A percentile compares a stretch with the other conserved stretches of the same genome.
Evolutionary conservation across 768 basidiomycete genomes (phyloP).

Genomic region (Mycena vitilis): DNA sequence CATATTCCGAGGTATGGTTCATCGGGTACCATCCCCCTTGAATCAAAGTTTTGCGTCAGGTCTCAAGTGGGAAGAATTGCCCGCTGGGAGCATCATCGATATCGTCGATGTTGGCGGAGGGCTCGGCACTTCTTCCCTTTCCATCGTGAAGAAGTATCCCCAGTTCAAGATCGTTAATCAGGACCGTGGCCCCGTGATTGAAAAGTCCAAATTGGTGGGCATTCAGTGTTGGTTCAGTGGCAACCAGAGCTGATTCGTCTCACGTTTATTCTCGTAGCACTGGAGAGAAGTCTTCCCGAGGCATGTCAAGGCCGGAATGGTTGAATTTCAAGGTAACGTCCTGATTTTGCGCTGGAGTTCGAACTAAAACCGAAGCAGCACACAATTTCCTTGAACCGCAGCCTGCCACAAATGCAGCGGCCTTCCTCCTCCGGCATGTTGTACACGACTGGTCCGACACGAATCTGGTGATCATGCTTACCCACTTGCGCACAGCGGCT

Average conservation of each 20-base stretch:
- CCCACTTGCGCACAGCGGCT: constrained; percentile 55
- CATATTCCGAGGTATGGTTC: constrained; percentile 7
- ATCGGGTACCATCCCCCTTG: no score
- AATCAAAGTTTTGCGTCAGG: not conserved
- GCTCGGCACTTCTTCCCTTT: constrained; percentile 5
- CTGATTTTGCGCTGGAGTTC: no score
- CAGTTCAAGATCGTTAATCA: constrained; percentile 7
- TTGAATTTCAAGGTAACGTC: constrained; percentile 12
- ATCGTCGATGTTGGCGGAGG: constrained; percentile 31
- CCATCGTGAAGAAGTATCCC: constrained; percentile 11
- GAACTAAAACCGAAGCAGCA: constrained; percentile 34
- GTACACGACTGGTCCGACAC: constrained; percentile 66
- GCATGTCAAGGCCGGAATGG: not conserved
- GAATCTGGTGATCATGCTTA: constrained; percentile 51
- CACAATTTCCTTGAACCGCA: constrained; percentile 68
- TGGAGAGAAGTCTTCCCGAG: constrained; percentile 9
- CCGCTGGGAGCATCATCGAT: constrained; percentile 2
- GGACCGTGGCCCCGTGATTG: constrained; percentile 8
- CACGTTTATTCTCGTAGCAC: not conserved
- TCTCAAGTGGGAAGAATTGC: constrained; percentile 9
- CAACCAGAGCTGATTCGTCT: no score
- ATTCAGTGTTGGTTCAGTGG: no score
- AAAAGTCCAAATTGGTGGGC: constrained; percentile 17
- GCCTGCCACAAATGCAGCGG: constrained; percentile 47
- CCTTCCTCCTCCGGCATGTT: constrained; percentile 60